Evolutionary conservation across 2,329 filamentous ascomycete species (phyloP), one percentile per base, ranked within the genome.

Genomic region (Aspergillus pseudoterreus): DNA sequence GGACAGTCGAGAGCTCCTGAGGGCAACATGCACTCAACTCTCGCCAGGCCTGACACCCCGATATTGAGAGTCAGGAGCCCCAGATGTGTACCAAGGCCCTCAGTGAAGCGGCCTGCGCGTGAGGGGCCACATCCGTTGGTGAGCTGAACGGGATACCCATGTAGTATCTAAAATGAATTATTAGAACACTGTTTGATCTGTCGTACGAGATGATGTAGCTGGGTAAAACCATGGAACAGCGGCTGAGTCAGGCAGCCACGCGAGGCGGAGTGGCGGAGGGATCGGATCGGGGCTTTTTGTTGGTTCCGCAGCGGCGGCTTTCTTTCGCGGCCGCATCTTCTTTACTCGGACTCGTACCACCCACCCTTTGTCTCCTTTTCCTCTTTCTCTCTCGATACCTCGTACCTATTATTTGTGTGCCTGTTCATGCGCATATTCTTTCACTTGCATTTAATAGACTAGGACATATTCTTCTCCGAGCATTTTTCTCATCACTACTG

Each of bases 401-500:
- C 43, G 43, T 54, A 44, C 49, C 51, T 59, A 49, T 55, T 49
- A 6, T 35, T 48, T 50, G 1, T 38, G 2, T 38, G 35, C 14
- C 14, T 38, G 10, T 6, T n/a, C 27, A 30, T 10, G 35, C 35
- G 35, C 35, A 38, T 38, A 36, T 49, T 35, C 41, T 45, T 49
- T 47, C 21, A 15, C 22, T 44, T 43, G 15, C 35, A 17, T 39
- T 36, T 35, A 14, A 41, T 51, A 32, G 39, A 27, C 36, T 46
- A 49, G 57, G 55, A 59, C 55, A 59, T 58, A 51, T 54, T 30
- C 19, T 43, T 11, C 32, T 8, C 44, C 45, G 24, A 51, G 43
- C 43, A 36, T 51, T 38, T 48, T 19, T 47, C 22, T 30, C 27
- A 30, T 30, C 27, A 30, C 27, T 11, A 30, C 27, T 15, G 8